Percentiles rank a stretch among this genome's conserved stretches.
phyloP scores from a whole-genome alignment of 495 filamentous ascomycete species.

The Trichoderma gamsii region DNA sequence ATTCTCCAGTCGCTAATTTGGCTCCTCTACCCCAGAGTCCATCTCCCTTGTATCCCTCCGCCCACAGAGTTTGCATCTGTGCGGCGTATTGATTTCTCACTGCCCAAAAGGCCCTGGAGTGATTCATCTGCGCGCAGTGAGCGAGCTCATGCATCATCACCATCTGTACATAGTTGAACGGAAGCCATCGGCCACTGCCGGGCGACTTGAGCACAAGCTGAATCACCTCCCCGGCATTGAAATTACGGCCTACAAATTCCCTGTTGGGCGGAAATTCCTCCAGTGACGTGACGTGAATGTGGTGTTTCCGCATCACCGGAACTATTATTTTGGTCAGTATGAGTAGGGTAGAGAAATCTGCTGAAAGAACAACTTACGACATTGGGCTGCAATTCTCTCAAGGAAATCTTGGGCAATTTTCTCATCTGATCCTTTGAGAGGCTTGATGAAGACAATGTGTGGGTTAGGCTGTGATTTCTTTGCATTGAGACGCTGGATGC shows the following conservation, averaged over 20 bases:
- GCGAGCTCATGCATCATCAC: slow-evolving; percentile 82
- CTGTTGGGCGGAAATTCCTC: slow-evolving; percentile 70
- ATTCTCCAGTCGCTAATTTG: slow-evolving; percentile 51
- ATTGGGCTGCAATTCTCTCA: slow-evolving; percentile 71
- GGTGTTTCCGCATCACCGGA: slow-evolving; percentile 65
- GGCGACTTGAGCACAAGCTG: slow-evolving; percentile 67
- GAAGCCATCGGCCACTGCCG: slow-evolving; percentile 59
- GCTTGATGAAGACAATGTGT: slow-evolving; percentile 70
- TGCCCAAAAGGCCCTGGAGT: slow-evolving; percentile 65
- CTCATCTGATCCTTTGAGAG: slow-evolving; percentile 54
- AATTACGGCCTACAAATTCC: slow-evolving; percentile 73
- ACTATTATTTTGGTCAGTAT: slow-evolving; percentile 25
- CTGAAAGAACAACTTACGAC: slow-evolving; percentile 34
- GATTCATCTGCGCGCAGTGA: slow-evolving; percentile 81
- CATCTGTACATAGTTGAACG: slow-evolving; percentile 72
- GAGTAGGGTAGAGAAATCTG: neutral
- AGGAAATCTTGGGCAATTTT: slow-evolving; percentile 61
- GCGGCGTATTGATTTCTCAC: slow-evolving; percentile 60
- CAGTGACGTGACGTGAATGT: slow-evolving; percentile 62
- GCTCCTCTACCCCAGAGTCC: slow-evolving; percentile 69
- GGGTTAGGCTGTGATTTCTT: slow-evolving; percentile 60
- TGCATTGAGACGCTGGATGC: slow-evolving; percentile 62
- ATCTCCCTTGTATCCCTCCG: slow-evolving; percentile 61
- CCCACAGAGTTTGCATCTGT: slow-evolving; percentile 60
- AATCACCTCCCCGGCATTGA: slow-evolving; percentile 79